These are phyloP conservation scores for Stagonosporopsis tanaceti DNA, from an alignment of 2,329 filamentous ascomycete genomes.

Conservation along the genomic window DNA sequence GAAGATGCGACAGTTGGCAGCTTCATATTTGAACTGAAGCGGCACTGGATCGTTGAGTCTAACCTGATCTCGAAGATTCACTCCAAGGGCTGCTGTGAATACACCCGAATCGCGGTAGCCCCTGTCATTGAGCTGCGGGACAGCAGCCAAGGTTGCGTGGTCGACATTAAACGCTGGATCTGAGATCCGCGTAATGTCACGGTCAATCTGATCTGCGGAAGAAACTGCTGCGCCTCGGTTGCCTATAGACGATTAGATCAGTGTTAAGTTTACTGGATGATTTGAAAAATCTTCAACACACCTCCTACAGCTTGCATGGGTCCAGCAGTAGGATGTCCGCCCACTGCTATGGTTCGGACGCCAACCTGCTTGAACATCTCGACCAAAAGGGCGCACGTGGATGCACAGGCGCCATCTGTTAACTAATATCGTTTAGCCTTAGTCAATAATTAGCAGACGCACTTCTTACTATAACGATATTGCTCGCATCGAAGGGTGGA, in stretches of 20 bases:
- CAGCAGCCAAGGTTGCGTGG: neutral
- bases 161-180: neutral
- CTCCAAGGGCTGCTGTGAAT: neutral
- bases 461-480: too few relatives aligned
- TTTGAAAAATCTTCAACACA: too few relatives aligned
- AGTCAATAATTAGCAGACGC: too few relatives aligned
- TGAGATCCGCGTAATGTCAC: neutral
- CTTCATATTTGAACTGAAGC: constrained; percentile 50
- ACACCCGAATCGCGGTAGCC: neutral
- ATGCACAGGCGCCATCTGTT: too few relatives aligned
- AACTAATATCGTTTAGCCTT: too few relatives aligned
- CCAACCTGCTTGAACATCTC: too few relatives aligned
- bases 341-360: too few relatives aligned
- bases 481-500: too few relatives aligned
- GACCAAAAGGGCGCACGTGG: too few relatives aligned
- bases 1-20: constrained; percentile 52
- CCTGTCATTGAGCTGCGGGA: neutral
- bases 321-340: too few relatives aligned
- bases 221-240: constrained; percentile 2
- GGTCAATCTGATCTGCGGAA: neutral
- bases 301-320: too few relatives aligned
- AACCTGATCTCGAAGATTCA: constrained; percentile 50
- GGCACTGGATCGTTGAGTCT: constrained; percentile 40
- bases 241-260: neutral
- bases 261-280: too few relatives aligned